Conservation (phyloP, 371 early-diverging fungal genomes). For the Globomyces sp. region DNA sequence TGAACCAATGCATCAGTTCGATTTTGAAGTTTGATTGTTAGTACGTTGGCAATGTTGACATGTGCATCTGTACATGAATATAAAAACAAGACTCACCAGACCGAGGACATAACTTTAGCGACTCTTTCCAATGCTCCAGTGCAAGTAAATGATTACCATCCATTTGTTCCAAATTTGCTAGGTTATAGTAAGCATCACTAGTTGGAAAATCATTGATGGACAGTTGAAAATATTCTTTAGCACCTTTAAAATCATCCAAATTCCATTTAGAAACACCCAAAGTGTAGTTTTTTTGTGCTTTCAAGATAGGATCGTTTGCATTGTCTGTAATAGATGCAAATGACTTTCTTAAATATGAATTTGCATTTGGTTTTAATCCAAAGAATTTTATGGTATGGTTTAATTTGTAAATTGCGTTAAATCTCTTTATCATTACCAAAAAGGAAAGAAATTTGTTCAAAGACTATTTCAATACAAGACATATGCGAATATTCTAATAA, state of each 20-base stretch:
- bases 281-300: background rate
- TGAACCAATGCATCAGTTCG: constrained; percentile 59
- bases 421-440: no score
- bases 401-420: no score
- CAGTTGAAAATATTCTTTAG: background rate
- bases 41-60: constrained; percentile 78
- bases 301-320: background rate
- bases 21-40: constrained; percentile 63
- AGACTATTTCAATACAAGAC: no score
- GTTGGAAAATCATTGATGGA: constrained; percentile 20
- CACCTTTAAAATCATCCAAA: background rate
- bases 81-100: constrained; percentile 2
- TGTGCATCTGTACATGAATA: constrained; percentile 62
- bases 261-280: background rate
- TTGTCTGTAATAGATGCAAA: no score
- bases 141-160: constrained; percentile 58
- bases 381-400: no score
- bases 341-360: no score
- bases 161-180: constrained; percentile 74
- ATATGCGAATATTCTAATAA: no score
- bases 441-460: no score
- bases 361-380: no score
- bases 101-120: constrained; percentile 60
- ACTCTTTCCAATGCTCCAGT: constrained; percentile 64
- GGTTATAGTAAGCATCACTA: constrained; percentile 72